Conservation (phyloP, 805 yeast species). For the Brettanomyces nanus region DNA sequence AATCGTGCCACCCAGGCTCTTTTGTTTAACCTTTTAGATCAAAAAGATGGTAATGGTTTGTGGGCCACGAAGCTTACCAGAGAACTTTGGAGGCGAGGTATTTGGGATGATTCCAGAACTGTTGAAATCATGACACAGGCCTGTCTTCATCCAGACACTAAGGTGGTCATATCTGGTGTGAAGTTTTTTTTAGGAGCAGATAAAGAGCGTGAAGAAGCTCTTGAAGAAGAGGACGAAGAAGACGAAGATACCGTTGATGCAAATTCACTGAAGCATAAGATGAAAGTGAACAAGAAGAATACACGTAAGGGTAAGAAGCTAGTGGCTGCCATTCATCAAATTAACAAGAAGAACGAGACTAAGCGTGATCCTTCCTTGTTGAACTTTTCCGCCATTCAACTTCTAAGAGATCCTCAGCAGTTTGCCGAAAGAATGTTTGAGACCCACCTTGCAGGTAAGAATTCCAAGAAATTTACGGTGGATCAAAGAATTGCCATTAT, state of each 20-base stretch:
- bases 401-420: constrained; percentile 94
- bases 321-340: constrained; percentile 60
- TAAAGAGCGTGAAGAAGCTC: constrained; percentile 79
- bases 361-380: constrained; percentile 53
- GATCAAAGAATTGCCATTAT: constrained; percentile 86
- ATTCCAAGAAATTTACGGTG: constrained; percentile 61
- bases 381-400: constrained; percentile 91
- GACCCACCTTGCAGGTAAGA: constrained; percentile 63
- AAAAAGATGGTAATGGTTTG: constrained; percentile 67
- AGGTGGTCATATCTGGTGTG: constrained; percentile 86
- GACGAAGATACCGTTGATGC: constrained; percentile 66
- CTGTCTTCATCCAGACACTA: constrained; percentile 76
- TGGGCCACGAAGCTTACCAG: constrained; percentile 96
- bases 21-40: constrained; percentile 77
- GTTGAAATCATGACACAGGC: constrained; percentile 98
- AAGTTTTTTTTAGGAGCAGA: constrained; percentile 92
- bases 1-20: constrained; percentile 89
- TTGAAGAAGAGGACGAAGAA: constrained; percentile 57
- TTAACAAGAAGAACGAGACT: constrained; percentile 56
- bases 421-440: constrained; percentile 82
- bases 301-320: constrained; percentile 74
- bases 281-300: constrained; percentile 76
- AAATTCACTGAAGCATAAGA: constrained; percentile 65
- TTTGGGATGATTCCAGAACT: constrained; percentile 96
- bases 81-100: constrained; percentile 95